Evolutionary conservation across 2,329 filamentous ascomycete species (phyloP), one percentile per base, ranked within the genome.

Genomic region (Bertia moriformis): DNA sequence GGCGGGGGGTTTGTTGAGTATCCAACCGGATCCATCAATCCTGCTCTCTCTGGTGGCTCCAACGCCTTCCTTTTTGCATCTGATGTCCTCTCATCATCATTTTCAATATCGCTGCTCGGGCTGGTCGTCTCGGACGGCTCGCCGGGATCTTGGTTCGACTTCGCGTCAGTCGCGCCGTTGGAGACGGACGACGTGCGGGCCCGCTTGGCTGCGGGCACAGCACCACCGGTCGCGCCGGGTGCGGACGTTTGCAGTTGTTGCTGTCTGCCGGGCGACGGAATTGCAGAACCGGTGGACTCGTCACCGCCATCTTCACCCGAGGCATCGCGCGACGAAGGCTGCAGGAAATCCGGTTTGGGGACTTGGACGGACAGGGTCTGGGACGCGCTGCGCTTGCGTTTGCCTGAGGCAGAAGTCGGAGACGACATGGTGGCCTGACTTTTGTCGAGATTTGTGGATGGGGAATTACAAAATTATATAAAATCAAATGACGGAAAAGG

Each of bases 1-100:
- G 89, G 88, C 37, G 89, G 88, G 20, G 78, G 68, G 54, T 95
- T 96, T n/a, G 89, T 96, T 58, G 76, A 78, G 67, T 89, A 96
- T 39, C 89, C 88, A 36, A 78, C 78, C 4, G 89, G 89, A 56
- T 95, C 78, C 44, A 82, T 81, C 47, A 93, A 61, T 42, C 81
- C 80, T 45, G 84, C 88, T 54, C 83, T 78, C 29, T 83, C 83
- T 13, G 87, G 80, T 39, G 79, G 79, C 17, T 70, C 62, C 78
- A 87, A 83, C 37, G 54, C 48, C 44, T 60, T 58, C 38, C 65
- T 61, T 41, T 62, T 58, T 42, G 56, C 51, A 38, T 59, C 55
- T 52, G 39, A 54, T 55, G 43, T 53, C 55, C 27, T 57, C 61
- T 57, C 40, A 63, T 56, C 41, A 59, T 59, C 49, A 67, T 71